Evolutionary conservation across 2,329 filamentous ascomycete genomes (phyloP).

Genomic region (Chalaropsis ovoidea): DNA sequence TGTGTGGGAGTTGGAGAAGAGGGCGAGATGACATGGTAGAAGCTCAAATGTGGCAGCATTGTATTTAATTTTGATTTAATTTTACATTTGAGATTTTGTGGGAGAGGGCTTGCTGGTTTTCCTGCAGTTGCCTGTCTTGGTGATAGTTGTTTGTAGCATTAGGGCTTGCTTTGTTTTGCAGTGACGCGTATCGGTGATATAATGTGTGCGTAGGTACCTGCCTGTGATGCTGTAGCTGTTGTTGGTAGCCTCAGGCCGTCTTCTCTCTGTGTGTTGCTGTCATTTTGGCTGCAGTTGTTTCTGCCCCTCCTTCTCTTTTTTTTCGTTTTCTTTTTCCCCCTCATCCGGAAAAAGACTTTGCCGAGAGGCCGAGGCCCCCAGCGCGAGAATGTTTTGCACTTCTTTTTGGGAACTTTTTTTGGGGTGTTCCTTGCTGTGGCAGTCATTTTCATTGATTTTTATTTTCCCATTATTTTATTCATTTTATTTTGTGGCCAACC

Average conservation of each 20-base stretch:
- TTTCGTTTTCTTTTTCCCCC: no score
- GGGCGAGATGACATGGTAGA: neutral
- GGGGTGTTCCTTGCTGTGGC: neutral
- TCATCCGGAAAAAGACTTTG: slow-evolving; percentile 1
- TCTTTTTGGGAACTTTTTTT: no score
- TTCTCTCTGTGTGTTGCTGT: neutral
- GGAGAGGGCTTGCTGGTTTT: no score
- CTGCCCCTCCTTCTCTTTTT: neutral
- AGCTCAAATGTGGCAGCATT: neutral
- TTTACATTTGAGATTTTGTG: no score
- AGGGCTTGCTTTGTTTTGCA: no score
- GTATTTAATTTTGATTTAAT: no score
- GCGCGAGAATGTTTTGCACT: slow-evolving; percentile 2
- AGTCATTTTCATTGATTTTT: neutral
- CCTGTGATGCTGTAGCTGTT: neutral
- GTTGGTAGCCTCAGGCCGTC: neutral
- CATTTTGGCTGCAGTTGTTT: neutral
- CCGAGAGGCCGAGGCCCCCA: neutral
- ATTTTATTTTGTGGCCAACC: neutral
- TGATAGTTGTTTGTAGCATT: no score
- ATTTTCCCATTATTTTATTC: neutral
- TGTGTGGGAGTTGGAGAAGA: neutral
- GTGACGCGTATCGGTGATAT: no score
- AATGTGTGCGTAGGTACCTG: no score
- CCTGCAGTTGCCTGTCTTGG: no score